phyloP scores from a whole-genome alignment of 2,329 filamentous ascomycete genomes.

The Coniosporium tulheliwenetii region DNA sequence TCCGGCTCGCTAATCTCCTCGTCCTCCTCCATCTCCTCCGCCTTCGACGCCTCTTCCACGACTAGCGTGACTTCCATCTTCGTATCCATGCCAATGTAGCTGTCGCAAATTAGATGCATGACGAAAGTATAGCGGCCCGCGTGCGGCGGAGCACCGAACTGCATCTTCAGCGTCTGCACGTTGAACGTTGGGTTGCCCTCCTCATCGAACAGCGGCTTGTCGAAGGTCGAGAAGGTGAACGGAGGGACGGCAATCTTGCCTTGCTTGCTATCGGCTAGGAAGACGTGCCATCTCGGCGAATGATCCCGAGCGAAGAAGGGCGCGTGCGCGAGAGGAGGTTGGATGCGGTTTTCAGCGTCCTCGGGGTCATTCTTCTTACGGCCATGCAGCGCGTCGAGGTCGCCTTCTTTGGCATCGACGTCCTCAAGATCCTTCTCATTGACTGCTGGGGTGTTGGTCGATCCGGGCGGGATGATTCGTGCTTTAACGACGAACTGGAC shows the following conservation, averaged over 20 bases:
- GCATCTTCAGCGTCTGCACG: constrained; percentile 91
- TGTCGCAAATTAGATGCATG: constrained; percentile 86
- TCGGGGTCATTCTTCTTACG: constrained; percentile 54
- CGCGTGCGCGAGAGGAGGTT: constrained; percentile 76
- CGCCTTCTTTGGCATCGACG: constrained; percentile 81
- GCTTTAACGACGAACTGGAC: constrained; percentile 93
- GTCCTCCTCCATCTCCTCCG: constrained; percentile 62
- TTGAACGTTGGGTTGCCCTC: constrained; percentile 80
- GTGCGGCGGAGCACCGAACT: constrained; percentile 89
- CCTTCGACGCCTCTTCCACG: constrained; percentile 80
- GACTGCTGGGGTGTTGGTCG: constrained; percentile 55
- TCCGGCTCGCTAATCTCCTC: constrained; percentile 97
- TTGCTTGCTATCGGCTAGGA: constrained; percentile 85
- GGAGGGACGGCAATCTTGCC: constrained; percentile 94
- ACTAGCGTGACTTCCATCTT: constrained; percentile 80
- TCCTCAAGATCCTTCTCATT: constrained; percentile 74
- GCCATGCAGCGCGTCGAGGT: constrained; percentile 70
- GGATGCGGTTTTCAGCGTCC: constrained; percentile 46
- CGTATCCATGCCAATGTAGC: constrained; percentile 85
- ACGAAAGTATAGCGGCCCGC: constrained; percentile 88
- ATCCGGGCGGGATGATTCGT: constrained; percentile 80
- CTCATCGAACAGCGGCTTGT: constrained; percentile 70
- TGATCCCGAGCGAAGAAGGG: constrained; percentile 84
- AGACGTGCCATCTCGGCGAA: constrained; percentile 83
- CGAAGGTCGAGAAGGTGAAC: constrained; percentile 86